Conservation (phyloP, 257 asterid genomes). For the Nicotiana otophora region DNA sequence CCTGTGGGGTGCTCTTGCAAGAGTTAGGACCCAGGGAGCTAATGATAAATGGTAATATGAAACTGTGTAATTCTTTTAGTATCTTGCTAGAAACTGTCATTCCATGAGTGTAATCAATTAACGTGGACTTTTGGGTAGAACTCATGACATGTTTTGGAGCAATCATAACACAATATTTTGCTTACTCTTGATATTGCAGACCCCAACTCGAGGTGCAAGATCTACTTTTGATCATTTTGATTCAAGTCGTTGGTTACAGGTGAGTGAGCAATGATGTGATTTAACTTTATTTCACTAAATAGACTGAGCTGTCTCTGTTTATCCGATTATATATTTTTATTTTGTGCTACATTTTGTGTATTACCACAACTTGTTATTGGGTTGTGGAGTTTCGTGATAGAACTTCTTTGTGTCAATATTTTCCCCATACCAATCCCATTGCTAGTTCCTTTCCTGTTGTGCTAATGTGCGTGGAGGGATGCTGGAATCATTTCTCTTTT, state of each 20-base stretch:
- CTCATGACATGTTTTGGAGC: not conserved
- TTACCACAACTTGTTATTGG: not conserved
- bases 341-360: not conserved
- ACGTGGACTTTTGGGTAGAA: not conserved
- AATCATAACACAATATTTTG: not conserved
- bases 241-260: slow-evolving; percentile 90
- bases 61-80: not conserved
- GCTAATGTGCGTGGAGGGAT: not conserved
- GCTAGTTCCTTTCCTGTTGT: not conserved
- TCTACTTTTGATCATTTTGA: slow-evolving; percentile 84
- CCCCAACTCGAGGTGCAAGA: slow-evolving; percentile 81
- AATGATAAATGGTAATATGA: not conserved
- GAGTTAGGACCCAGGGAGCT: not conserved
- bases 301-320: not conserved
- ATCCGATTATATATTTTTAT: not conserved
- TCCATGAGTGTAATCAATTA: not conserved
- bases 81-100: not conserved
- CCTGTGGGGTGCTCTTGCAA: not conserved
- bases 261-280: slow-evolving; percentile 23
- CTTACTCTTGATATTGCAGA: slow-evolving; percentile 34
- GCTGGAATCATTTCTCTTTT: not conserved
- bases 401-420: not conserved
- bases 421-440: not conserved
- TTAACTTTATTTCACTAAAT: slow-evolving; percentile 13
- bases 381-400: not conserved